Evolutionary conservation across 352 stramenopile species (phyloP), one percentile per base, ranked within the genome.

Genomic region (Phytopythium aichiense): DNA sequence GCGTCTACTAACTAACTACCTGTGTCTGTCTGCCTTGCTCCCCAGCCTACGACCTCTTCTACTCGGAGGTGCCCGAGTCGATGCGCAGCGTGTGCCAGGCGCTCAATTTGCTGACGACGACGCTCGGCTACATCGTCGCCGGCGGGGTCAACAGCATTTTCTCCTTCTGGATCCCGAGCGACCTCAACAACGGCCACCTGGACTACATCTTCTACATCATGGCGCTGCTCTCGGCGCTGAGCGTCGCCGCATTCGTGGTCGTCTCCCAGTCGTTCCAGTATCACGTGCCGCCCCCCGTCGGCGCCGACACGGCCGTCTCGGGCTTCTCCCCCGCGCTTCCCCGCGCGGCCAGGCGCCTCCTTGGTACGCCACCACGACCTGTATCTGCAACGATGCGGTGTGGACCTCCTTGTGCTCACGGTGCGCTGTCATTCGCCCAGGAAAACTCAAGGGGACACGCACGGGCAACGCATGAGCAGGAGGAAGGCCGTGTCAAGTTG

Each of bases 71-170:
- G 5, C 91, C 91, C 12, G 80, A 89, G 69, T 91, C 80, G 30
- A 97, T 97, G 91, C 82, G 91, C 51, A 96, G 89, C 59, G 88
- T 97, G 7, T 95, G 87, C 58, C 88, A 96, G 52, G 87, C 91
- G 12, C 77, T 97, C 11, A 97, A 97, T 61, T 51, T 98, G 46
- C 70, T 97, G 22, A 97, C 89, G 1, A 97, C 86, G 1, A 96
- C 91, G 51, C 75, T 98, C 25, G 90, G 90, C 4, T 94, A 84
- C 62, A 92, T 96, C 52, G 84, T 94, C 22, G 76, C 80, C 1
- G 87, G 83, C 1, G 85, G 79, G 2, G 66, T 94, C 50, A 95
- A 94, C 74, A 95, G 84, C 67, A 87, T 94, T 55, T 93, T 95
- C 63, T 94, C 87, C 23, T 90, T 94, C 67, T 97, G 91, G 91